A percentile compares a stretch with the other conserved stretches of the same genome.
These are phyloP conservation scores for Malus sylvestris DNA, from an alignment of 306 rosid species.

Conservation along the genomic window DNA sequence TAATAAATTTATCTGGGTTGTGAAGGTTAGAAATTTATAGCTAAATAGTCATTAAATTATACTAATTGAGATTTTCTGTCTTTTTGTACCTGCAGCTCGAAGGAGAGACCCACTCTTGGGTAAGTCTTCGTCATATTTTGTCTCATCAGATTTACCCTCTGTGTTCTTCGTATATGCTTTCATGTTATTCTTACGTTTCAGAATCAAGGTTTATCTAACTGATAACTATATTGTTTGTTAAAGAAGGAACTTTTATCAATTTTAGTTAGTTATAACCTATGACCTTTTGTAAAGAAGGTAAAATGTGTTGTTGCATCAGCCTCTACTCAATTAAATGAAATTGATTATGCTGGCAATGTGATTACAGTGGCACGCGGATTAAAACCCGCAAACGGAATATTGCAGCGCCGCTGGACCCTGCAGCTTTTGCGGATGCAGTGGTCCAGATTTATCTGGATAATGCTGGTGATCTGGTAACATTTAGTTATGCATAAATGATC, in stretches of 20 bases:
- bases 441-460: slow-evolving; percentile 99
- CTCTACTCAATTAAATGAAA: no score
- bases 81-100: slow-evolving; percentile 66
- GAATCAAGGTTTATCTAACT: background rate
- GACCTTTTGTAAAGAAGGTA: background rate
- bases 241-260: no score
- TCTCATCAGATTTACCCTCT: background rate
- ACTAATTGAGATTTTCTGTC: background rate
- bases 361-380: slow-evolving; percentile 98
- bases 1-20: background rate
- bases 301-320: background rate
- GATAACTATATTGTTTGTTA: background rate
- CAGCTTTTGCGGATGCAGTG: slow-evolving; percentile 99
- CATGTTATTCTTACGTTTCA: background rate
- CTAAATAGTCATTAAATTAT: background rate
- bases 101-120: slow-evolving; percentile 99
- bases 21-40: no score
- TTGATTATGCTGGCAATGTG: background rate
- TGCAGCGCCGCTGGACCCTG: slow-evolving; percentile 99
- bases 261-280: background rate
- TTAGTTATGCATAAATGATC: slow-evolving; percentile 6
- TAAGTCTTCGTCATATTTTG: slow-evolving; percentile 22
- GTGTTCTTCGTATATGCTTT: background rate
- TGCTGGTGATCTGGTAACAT: slow-evolving; percentile 98
- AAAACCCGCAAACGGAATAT: slow-evolving; percentile 99